Base-by-base conservation (phyloP, 2,329 filamentous ascomycete genomes). In the Cladosporium halotolerans region DNA sequence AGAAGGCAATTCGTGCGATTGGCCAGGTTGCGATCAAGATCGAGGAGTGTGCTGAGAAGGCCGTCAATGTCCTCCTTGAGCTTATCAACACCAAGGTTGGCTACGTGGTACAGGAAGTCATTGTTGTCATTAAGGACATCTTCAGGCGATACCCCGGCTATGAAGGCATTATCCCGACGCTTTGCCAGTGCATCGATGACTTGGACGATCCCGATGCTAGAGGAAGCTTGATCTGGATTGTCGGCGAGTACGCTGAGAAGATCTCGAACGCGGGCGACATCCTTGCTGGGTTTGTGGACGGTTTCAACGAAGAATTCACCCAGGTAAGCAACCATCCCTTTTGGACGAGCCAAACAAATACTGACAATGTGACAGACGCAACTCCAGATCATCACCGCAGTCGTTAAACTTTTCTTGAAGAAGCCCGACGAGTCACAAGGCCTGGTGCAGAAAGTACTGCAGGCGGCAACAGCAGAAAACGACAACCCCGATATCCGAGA, bases 61-160 rank as follows among this genome's bases (percentile, higher is more conserved):
- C 93, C 60, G 93, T 99, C 57, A 95, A 95, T 63, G 88, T 91
- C 0, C 77, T 99, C 32, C 79, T 97, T 58, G 93, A 99, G 64
- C 77, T 99, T 44, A 96, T 99, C 68, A 88, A 92, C 58, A 96
- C 90, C 55, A 97, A 97, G 74, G 92, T 97, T 71, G 96, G 96
- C 75, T 99, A 99, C 67, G 93, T 99, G 46, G 93, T 99, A 9
- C 93, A 99, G 71, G 93, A 99, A 73, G 92, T 93, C 0, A 85
- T 97, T 57, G 89, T 99, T n/a, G 93, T 99, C 45, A 96, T 97
- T 76, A 97, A 96, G 75, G 93, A 99, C 61, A 97, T 99, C 57
- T 86, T 99, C 74, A 82, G 93, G 61, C 96, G 96, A 72, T 99
- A 99, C 64, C 91, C 92, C 8, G 93, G 93, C 16, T 99, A 96